These are phyloP conservation scores for Dryas drummondii DNA, from an alignment of 306 rosid genomes.

Conservation along the genomic window DNA sequence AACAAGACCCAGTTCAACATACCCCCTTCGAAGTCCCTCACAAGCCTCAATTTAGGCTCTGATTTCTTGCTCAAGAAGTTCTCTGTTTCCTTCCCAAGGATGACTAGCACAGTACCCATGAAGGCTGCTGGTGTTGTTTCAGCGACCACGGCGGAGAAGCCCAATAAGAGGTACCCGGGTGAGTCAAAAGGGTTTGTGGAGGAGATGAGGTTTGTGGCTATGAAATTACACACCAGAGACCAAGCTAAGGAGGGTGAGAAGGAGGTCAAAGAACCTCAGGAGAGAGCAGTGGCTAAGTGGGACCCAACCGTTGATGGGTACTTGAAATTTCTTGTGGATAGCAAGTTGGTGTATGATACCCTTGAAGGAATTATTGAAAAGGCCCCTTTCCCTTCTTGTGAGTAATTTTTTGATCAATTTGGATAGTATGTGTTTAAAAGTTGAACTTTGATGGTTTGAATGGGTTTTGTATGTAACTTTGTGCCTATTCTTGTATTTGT, in stretches of 20 bases:
- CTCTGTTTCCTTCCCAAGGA: slow-evolving; percentile 15
- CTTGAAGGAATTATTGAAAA: slow-evolving; percentile 64
- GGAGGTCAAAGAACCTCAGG: slow-evolving; percentile 70
- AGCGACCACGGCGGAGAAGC: slow-evolving; percentile 74
- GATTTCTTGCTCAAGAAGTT: slow-evolving; percentile 24
- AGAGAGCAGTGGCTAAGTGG: slow-evolving; percentile 68
- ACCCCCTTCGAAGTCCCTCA: background rate
- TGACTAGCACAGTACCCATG: slow-evolving; percentile 26
- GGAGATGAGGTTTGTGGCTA: slow-evolving; percentile 99
- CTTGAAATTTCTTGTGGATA: slow-evolving; percentile 79
- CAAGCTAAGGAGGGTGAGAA: slow-evolving; percentile 96
- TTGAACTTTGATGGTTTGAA: background rate
- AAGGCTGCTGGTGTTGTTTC: slow-evolving; percentile 42
- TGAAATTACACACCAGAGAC: slow-evolving; percentile 86
- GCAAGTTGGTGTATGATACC: slow-evolving; percentile 83
- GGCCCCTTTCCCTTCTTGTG: slow-evolving; percentile 69
- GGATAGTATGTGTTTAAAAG: background rate
- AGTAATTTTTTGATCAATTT: slow-evolving; percentile 23
- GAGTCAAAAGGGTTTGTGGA: slow-evolving; percentile 94
- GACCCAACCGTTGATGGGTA: slow-evolving; percentile 77
- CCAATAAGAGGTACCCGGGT: slow-evolving; percentile 76
- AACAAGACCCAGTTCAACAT: slow-evolving; percentile 26
- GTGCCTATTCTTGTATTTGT: background rate
- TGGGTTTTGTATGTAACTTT: background rate
- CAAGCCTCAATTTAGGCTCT: slow-evolving; percentile 25